phyloP scores from a whole-genome alignment of 75 land plant genomes.

The Picea glauca region DNA sequence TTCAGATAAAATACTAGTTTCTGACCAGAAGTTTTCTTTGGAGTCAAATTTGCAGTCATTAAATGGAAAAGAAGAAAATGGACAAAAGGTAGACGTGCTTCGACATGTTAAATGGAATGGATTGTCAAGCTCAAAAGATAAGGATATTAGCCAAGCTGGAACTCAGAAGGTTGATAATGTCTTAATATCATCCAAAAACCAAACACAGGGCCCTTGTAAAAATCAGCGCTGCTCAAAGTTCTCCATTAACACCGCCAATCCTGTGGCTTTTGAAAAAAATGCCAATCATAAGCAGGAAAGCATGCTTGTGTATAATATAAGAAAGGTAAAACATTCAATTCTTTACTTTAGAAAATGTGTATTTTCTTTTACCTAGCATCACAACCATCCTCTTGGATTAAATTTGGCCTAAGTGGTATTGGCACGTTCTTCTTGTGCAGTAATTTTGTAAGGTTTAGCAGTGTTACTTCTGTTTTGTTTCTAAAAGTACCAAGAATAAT shows the following conservation, averaged over 20 bases:
- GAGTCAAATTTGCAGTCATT: background rate
- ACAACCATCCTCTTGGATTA: background rate
- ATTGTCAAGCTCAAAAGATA: background rate
- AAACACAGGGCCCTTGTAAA: background rate
- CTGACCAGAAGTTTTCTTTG: background rate
- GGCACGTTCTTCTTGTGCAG: background rate
- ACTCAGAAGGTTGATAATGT: slow-evolving; percentile 3
- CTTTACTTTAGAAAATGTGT: too few relatives aligned
- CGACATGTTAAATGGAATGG: background rate
- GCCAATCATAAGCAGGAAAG: background rate
- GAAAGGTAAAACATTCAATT: background rate
- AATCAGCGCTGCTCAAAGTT: background rate
- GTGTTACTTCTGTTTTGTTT: background rate
- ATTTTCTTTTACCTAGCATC: background rate
- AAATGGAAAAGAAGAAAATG: background rate
- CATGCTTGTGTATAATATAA: background rate
- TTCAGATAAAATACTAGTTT: background rate
- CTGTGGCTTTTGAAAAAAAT: background rate
- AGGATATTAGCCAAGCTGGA: background rate
- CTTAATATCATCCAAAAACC: background rate
- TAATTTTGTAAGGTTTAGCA: background rate
- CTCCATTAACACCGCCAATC: background rate
- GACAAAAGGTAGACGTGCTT: background rate
- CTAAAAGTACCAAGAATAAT: background rate
- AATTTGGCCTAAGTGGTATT: background rate